Evolutionary conservation across 1,139 yeast genomes (phyloP).

Genomic region (Yamadazyma taylorii): DNA sequence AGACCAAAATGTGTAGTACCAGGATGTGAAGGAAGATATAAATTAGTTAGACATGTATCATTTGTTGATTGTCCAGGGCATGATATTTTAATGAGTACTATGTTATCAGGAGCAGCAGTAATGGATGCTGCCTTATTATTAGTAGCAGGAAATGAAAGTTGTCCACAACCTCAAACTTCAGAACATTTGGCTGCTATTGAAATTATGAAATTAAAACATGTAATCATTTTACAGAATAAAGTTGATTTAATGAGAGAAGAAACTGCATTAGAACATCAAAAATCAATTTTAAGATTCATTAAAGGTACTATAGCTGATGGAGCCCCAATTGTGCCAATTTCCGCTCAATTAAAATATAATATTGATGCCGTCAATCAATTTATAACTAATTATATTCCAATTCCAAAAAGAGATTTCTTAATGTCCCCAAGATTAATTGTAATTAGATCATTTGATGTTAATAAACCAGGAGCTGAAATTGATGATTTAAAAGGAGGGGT

Average conservation of each 20-base stretch:
- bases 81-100: conserved; percentile 99
- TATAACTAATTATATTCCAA: conserved; percentile 93
- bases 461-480: conserved; percentile 98
- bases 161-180: conserved; percentile 99
- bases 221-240: conserved; percentile 93
- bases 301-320: conserved; percentile 99
- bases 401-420: conserved; percentile 91
- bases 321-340: conserved; percentile 97
- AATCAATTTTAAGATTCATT: conserved; percentile 86
- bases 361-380: conserved; percentile 98
- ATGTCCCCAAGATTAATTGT: conserved; percentile 95
- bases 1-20: conserved; percentile 87
- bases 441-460: conserved; percentile 97
- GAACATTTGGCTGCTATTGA: conserved; percentile 99
- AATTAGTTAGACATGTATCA: conserved; percentile 91
- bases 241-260: conserved; percentile 99
- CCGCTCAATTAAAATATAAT: conserved; percentile 97
- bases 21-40: conserved; percentile 83
- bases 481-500: conserved; percentile 99
- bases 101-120: conserved; percentile 99
- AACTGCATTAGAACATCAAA: conserved; percentile 92
- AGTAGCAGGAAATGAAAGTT: conserved; percentile 97
- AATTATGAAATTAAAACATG: conserved; percentile 97
- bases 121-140: conserved; percentile 98
- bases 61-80: conserved; percentile 99